Conservation (phyloP, 2,329 filamentous ascomycete genomes). For the Botrytis paeoniae region DNA sequence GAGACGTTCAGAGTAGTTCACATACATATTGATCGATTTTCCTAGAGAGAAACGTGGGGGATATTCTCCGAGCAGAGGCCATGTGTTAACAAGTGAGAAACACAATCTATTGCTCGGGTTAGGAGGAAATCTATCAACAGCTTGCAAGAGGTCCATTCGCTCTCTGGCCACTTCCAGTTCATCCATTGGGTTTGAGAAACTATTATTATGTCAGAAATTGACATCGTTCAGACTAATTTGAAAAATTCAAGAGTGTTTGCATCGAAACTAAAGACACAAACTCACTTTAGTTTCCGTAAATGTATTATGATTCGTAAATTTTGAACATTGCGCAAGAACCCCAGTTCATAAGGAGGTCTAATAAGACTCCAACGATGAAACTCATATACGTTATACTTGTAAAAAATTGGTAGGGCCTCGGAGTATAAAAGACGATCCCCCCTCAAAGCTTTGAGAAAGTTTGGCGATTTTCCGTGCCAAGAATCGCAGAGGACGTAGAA, state of each 20-base stretch:
- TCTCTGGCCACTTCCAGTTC: accelerated
- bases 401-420: neutral
- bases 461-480: neutral
- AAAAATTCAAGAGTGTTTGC: neutral
- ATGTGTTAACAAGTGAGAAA: neutral
- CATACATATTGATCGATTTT: neutral
- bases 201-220: neutral
- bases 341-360: neutral
- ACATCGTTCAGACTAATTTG: neutral
- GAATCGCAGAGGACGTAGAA: neutral
- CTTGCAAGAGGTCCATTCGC: no score
- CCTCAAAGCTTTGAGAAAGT: neutral
- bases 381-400: neutral
- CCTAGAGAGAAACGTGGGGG: accelerated
- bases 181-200: no score
- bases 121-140: neutral
- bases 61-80: neutral
- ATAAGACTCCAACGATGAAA: neutral
- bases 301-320: neutral
- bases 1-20: neutral
- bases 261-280: neutral
- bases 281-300: neutral
- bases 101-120: no score
- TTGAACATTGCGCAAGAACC: neutral
- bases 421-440: neutral